These are phyloP conservation scores for Catunica adiposa DNA, from an alignment of 2,329 filamentous ascomycete genomes.

Conservation along the genomic window DNA sequence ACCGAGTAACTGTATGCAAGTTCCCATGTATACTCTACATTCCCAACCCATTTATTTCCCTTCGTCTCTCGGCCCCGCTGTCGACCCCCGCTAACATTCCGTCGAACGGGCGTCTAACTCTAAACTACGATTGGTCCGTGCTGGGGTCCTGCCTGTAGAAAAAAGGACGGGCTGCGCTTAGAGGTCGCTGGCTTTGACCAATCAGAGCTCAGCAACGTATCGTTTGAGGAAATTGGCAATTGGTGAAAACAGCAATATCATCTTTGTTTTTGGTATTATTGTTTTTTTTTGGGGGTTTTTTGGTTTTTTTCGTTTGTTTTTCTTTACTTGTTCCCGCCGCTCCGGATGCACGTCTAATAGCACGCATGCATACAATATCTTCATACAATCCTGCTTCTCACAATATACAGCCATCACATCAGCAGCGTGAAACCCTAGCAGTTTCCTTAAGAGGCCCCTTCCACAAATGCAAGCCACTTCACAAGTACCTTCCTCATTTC, in stretches of 20 bases:
- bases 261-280: too few species aligned
- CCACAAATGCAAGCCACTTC: too few species aligned
- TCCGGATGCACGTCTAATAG: too few species aligned
- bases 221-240: not conserved
- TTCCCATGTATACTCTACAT: not conserved
- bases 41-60: not conserved
- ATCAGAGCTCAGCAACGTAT: not conserved
- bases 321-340: too few species aligned
- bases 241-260: too few species aligned
- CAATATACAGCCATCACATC: too few species aligned
- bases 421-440: too few species aligned
- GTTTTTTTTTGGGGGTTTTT: not conserved
- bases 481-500: too few species aligned
- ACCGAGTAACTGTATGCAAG: too few species aligned
- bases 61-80: not conserved
- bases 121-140: constrained; percentile 1
- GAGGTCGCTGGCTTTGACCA: constrained; percentile 2
- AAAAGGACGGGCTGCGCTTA: not conserved
- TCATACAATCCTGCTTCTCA: too few species aligned
- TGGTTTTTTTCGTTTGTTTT: not conserved
- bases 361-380: too few species aligned
- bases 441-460: too few species aligned
- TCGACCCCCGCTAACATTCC: not conserved
- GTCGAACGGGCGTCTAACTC: constrained; percentile 3
- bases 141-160: not conserved